Conservation (phyloP, 176 grass and related monocot species). For the Musa troglodytarum region DNA sequence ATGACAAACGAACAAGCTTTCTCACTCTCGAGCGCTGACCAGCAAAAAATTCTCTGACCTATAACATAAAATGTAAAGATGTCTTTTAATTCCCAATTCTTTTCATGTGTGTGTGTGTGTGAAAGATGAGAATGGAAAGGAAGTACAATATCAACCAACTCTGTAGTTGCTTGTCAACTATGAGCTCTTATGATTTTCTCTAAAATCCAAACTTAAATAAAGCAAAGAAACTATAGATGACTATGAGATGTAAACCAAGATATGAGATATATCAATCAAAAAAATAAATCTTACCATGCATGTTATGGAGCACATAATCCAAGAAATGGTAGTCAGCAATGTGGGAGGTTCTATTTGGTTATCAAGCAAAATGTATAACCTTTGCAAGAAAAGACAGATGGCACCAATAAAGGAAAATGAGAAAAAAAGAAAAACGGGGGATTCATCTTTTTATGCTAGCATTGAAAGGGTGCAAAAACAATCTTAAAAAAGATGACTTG, state of each 20-base stretch:
- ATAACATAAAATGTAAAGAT: background rate
- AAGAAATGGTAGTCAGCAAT: background rate
- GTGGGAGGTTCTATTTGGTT: background rate
- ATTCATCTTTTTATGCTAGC: background rate
- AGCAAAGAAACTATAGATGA: background rate
- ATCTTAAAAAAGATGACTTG: background rate
- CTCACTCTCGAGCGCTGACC: slow-evolving; percentile 68
- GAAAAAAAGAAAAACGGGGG: background rate
- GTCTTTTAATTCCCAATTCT: background rate
- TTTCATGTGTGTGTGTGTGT: background rate
- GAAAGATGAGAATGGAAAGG: background rate
- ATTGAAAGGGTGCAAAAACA: background rate
- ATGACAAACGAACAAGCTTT: slow-evolving; percentile 68
- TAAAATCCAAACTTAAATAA: background rate
- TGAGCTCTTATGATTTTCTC: background rate
- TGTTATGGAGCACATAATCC: background rate
- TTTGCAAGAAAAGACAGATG: background rate
- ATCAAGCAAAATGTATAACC: background rate
- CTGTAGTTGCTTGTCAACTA: background rate
- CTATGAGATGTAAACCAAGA: background rate
- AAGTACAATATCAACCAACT: slow-evolving; percentile 8
- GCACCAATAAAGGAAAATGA: too few species aligned
- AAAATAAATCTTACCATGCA: background rate
- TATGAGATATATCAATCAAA: background rate
- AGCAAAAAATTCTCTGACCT: slow-evolving; percentile 88